These are phyloP conservation scores for Starmera pachycereana DNA, from an alignment of 805 yeast species.

Conservation along the genomic window DNA sequence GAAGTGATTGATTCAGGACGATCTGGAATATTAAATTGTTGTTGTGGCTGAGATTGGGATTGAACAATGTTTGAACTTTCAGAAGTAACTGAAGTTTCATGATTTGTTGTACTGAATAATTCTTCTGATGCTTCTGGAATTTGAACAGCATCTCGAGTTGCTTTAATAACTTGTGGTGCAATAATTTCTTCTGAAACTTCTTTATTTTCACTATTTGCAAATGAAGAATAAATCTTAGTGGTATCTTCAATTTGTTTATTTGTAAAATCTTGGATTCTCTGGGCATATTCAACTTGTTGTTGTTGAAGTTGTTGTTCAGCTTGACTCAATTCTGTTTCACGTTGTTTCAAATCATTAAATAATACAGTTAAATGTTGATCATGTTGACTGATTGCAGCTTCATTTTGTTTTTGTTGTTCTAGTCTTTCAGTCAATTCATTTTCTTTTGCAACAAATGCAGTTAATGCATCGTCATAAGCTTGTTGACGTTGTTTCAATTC, in stretches of 20 bases:
- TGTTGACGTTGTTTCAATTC: slow-evolving; percentile 22
- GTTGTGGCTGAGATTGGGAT: slow-evolving; percentile 1
- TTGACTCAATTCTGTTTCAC: slow-evolving; percentile 26
- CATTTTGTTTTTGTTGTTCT: slow-evolving; percentile 25
- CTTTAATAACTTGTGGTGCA: slow-evolving; percentile 20
- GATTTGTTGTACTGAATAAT: no score
- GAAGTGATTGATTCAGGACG: slow-evolving; percentile 81
- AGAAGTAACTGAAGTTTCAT: slow-evolving; percentile 5
- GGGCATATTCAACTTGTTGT: slow-evolving; percentile 27
- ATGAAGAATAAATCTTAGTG: slow-evolving; percentile 10
- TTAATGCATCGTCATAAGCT: slow-evolving; percentile 8
- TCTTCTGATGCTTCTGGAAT: no score
- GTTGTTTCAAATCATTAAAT: slow-evolving; percentile 24
- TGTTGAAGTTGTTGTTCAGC: slow-evolving; percentile 30
- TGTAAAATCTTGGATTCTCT: slow-evolving; percentile 27
- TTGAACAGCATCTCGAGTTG: neutral
- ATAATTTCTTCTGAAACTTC: slow-evolving; percentile 15
- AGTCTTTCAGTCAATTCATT: slow-evolving; percentile 23
- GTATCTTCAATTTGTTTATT: slow-evolving; percentile 28
- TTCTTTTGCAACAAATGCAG: slow-evolving; percentile 11
- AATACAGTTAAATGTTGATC: slow-evolving; percentile 24
- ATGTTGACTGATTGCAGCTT: slow-evolving; percentile 25
- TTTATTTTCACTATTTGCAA: slow-evolving; percentile 17
- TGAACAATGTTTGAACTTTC: slow-evolving; percentile 20
- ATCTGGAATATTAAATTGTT: slow-evolving; percentile 17